Evolutionary conservation across 2,329 filamentous ascomycete species (phyloP).

Genomic region (Pseudocercospora fuligena): DNA sequence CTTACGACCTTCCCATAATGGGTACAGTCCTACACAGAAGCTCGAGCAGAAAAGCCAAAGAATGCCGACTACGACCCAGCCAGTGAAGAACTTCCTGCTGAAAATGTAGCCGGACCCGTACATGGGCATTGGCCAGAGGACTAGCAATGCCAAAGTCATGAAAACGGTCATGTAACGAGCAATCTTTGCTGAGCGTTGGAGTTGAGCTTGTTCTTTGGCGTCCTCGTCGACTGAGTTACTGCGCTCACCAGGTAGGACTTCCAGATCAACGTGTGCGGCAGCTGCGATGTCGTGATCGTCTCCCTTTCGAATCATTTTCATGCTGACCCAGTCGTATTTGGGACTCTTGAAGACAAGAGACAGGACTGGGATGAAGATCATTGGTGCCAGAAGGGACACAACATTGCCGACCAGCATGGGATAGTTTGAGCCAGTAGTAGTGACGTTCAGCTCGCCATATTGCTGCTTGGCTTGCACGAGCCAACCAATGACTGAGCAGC

Average conservation of each 20-base stretch:
- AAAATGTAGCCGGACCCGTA: constrained; percentile 84
- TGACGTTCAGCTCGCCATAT: constrained; percentile 71
- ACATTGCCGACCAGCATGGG: constrained; percentile 91
- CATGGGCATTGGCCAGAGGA: constrained; percentile 93
- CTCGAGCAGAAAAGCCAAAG: constrained; percentile 78
- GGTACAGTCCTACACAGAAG: constrained; percentile 77
- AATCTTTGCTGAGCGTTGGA: constrained; percentile 53
- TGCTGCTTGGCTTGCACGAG: constrained; percentile 74
- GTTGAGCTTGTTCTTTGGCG: constrained; percentile 49
- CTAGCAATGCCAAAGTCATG: constrained; percentile 71
- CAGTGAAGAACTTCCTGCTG: constrained; percentile 66
- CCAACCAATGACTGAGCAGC: constrained; percentile 74
- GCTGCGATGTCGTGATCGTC: constrained; percentile 76
- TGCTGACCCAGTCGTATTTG: constrained; percentile 84
- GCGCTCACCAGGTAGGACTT: constrained; percentile 62
- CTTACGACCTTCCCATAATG: constrained; percentile 75
- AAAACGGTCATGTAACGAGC: constrained; percentile 63
- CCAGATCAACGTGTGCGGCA: constrained; percentile 67
- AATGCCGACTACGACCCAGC: constrained; percentile 65
- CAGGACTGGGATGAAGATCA: constrained; percentile 76
- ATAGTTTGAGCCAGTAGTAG: constrained; percentile 79
- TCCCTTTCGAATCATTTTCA: constrained; percentile 76
- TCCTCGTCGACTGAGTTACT: constrained; percentile 45
- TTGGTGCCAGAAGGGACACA: constrained; percentile 75
- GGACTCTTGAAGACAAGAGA: constrained; percentile 71